Evolutionary conservation across 2,329 filamentous ascomycete species (phyloP), one percentile per base, ranked within the genome.

Genomic region (Penicillium thymicola): DNA sequence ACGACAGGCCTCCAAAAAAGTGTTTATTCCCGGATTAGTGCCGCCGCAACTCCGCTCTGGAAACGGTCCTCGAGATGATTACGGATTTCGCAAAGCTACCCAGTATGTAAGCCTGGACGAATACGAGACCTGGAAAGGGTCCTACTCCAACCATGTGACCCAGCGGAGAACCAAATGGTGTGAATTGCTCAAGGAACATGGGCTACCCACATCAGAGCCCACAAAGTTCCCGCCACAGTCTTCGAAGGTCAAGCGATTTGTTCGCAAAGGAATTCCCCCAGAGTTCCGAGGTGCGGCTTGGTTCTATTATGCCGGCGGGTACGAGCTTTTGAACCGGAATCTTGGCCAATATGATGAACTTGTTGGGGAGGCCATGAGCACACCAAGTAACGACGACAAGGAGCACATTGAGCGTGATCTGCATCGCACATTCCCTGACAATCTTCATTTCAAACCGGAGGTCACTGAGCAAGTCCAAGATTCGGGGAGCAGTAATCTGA

Each of bases 281-380:
- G 91, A 96, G 63, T 96, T 92, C 86, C 85, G 93, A 67, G 93
- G 93, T n/a, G 89, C 90, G 6, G 93, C 93, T 44, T 97, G 93
- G 93, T 97, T 96, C 73, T 97, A 89, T 77, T 97, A 97, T 71
- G 91, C 92, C 11, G 91, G 91, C 21, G 93, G 93, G 1, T 91
- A 91, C 25, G 85, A 87, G 44, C 88, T 91, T 62, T 73, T 96
- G 58, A 83, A 85, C 50, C 88, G 90, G 67, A 84, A 95, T 65
- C 82, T 85, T 5, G 90, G 90, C 1, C 78, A 93, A 16, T 97
- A 97, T 70, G 82, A 86, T 51, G 81, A 85, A 51, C 78, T 95
- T 38, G 78, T 94, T 32, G 78, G 82, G 54, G 80, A 84, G 59
- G 85, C 89, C 34, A 87, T 89, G 67, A 79, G 84, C 16, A 77